Evolutionary conservation across 352 stramenopile genomes (phyloP), one percentile per base, ranked within the genome.

Genomic region (Globisporangium alternatum): DNA sequence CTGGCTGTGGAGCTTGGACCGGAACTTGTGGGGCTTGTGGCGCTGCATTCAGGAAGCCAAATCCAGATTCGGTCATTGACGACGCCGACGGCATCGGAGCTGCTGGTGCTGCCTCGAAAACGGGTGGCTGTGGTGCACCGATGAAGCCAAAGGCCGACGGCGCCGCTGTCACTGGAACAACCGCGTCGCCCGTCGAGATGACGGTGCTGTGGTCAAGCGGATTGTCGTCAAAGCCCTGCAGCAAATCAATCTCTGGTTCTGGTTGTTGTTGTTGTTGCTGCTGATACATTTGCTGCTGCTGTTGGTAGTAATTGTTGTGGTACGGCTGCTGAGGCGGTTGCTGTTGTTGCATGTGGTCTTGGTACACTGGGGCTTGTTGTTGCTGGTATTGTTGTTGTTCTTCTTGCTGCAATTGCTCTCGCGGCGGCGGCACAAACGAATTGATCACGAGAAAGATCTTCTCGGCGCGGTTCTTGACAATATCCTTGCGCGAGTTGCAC

Each of bases 381-480:
- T 63, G 49, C 2, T 49, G 31, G 8, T 64, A 45, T 12, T 43
- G 45, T n/a, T 45, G 48, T 5, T 49, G 45, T 31, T 53, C 21
- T 19, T 55, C 22, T 13, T 55, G 31, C 19, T 37, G 47, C 8
- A 48, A 44, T 4, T 28, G 35, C 43, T 54, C 66, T 45, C 64
- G 49, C 2, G 52, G 57, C 10, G 75, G 71, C 9, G 72, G 73
- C 0, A 61, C 58, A 51, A 69, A 67, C 41, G 55, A 69, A 30
- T 71, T 71, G 37, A 86, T 55, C 3, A 76, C 61, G 21, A 66
- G 72, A 39, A 72, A 71, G 15, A 80, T 60, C 74, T 95, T 95
- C 56, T 95, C 83, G 5, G 86, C 86, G 0, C 86, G 83, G 33
- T 78, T 85, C 31, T 79, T 78, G 35, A 95, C 69, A 57, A 93